These are phyloP conservation scores for Ganoderma sinense DNA, from an alignment of 1,284 basidiomycete species.

Conservation along the genomic window DNA sequence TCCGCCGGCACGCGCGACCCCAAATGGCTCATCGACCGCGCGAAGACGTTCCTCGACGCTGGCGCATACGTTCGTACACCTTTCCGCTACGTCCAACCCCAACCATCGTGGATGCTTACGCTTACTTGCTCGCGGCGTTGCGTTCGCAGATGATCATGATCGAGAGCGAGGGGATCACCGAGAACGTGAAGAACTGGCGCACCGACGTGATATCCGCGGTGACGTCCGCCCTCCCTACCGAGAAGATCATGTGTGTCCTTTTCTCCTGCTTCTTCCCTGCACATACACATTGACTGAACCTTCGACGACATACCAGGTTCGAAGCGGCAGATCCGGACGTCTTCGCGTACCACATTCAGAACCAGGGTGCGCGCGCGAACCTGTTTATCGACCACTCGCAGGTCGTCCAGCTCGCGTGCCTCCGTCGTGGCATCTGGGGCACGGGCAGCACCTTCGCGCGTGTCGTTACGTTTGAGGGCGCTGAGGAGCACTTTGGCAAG, in stretches of 20 bases:
- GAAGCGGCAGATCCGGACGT: slow-evolving; percentile 54
- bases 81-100: not conserved
- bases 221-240: slow-evolving; percentile 48
- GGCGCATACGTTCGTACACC: slow-evolving; percentile 43
- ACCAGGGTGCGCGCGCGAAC: slow-evolving; percentile 52
- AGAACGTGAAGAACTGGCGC: slow-evolving; percentile 52
- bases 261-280: not conserved
- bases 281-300: not conserved
- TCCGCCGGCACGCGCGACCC: slow-evolving; percentile 50
- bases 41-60: slow-evolving; percentile 50
- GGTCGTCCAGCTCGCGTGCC: slow-evolving; percentile 54
- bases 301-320: slow-evolving; percentile 37
- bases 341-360: slow-evolving; percentile 53
- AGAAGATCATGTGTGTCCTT: slow-evolving; percentile 50
- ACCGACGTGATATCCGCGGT: slow-evolving; percentile 55
- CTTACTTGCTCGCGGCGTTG: not conserved
- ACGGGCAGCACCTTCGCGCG: slow-evolving; percentile 50
- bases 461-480: slow-evolving; percentile 44
- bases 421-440: slow-evolving; percentile 55
- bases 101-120: not conserved
- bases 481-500: slow-evolving; percentile 26
- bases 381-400: slow-evolving; percentile 57
- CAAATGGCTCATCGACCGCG: slow-evolving; percentile 53
- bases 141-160: slow-evolving; percentile 52
- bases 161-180: slow-evolving; percentile 56